Base-by-base conservation (phyloP, 2,329 filamentous ascomycete species). In the Sordariomycetes sp. region DNA sequence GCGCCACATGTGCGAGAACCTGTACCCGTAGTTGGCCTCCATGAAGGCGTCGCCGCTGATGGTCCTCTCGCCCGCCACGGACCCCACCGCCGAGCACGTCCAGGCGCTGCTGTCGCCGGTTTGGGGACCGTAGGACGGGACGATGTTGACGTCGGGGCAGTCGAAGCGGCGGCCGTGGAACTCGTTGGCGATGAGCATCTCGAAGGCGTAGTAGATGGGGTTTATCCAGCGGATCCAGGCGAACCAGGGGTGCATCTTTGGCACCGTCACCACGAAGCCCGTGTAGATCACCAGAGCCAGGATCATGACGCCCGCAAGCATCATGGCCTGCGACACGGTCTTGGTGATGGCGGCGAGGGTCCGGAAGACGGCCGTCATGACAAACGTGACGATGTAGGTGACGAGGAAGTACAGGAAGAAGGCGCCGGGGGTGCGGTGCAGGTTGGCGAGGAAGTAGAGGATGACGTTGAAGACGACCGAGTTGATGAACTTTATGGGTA, bases 331-430 rank as follows among this genome's bases (percentile, higher is more conserved):
- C 0, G 80, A 77, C 0, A 84, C 72, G 0, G 86, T 88, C 56
- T 81, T 78, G 1, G 88, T 90, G 1, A 86, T 68, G 0, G 86
- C 82, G 0, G 82, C 87, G 64, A 92, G 82, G 0, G 83, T 87
- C 28, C 87, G 77, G 73, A 92, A 92, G 48, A 90, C 74, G 69
- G 85, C 87, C 42, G 80, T 85, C 85, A 91, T 90, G 61, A 83
- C 78, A 62, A 92, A 75, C 0, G 82, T 89, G 1, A 79, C 76
- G 17, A 82, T 69, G 66, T 87, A 88, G 0, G 80, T 84, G 62
- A 90, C 77, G 20, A 94, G 71, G 60, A 87, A 78, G 72, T 85
- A 94, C 61, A 89, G 76, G 70, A 94, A 94, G 74, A 91, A 94
- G 1, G 81, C 73, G 1, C 77, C 81, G 0, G 87, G 74, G 55